A percentile compares a stretch with the other conserved stretches of the same genome.
Conservation (phyloP, 306 rosid species). For the Begonia loranthoides region DNA sequence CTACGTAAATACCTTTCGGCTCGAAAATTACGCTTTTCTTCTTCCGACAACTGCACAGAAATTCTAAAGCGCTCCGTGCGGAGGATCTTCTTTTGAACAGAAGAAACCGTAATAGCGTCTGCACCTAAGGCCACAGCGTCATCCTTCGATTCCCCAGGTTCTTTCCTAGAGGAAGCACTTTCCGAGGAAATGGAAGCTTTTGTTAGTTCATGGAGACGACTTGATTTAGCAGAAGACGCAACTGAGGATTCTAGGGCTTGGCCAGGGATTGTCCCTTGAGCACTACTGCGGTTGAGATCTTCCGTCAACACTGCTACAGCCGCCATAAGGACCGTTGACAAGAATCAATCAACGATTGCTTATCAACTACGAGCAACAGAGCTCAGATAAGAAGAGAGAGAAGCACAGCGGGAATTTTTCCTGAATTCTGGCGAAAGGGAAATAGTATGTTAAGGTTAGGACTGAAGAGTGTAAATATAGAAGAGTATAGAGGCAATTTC, state of each 20-base stretch:
- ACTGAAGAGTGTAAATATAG: too few relatives aligned
- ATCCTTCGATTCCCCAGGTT: constrained; percentile 18
- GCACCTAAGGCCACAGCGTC: constrained; percentile 4
- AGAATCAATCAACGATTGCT: too few relatives aligned
- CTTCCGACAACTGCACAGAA: constrained; percentile 55
- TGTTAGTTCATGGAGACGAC: constrained; percentile 18
- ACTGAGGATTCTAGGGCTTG: constrained; percentile 32
- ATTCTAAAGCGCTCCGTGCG: constrained; percentile 92
- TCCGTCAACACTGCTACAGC: constrained; percentile 13
- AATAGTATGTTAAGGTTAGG: too few relatives aligned
- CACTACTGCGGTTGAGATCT: constrained; percentile 17
- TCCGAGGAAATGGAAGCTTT: not conserved
- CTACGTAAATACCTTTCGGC: constrained; percentile 47
- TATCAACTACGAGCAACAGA: too few relatives aligned
- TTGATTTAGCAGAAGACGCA: constrained; percentile 15
- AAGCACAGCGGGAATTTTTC: too few relatives aligned
- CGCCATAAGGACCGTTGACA: constrained; percentile 23
- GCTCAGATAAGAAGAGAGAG: too few relatives aligned
- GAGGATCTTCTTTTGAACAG: constrained; percentile 62
- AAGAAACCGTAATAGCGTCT: constrained; percentile 28
- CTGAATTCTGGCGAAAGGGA: too few relatives aligned
- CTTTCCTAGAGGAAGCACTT: constrained; percentile 6
- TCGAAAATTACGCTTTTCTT: constrained; percentile 82
- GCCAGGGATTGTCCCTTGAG: constrained; percentile 33
- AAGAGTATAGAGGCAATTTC: too few relatives aligned